A percentile compares a stretch with the other conserved stretches of the same genome.
Evolutionary conservation across 768 basidiomycete species (phyloP).

Genomic region (Suillus hirtellus): DNA sequence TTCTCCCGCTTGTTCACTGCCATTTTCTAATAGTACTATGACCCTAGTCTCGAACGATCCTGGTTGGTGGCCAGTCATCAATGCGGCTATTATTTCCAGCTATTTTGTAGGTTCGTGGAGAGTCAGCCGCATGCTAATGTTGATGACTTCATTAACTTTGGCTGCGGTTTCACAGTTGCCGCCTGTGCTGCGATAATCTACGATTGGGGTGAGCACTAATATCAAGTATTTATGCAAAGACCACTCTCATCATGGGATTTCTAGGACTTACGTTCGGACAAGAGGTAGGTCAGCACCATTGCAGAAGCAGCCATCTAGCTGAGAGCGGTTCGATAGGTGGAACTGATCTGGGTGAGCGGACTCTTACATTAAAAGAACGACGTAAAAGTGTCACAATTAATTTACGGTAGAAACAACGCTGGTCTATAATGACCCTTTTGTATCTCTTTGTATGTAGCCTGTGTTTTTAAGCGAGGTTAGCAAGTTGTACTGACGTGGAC

Average conservation of each 20-base stretch:
- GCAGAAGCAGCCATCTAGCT: neutral
- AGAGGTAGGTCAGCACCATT: neutral
- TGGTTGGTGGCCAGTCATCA: neutral
- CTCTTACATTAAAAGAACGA: neutral
- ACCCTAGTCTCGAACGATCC: neutral
- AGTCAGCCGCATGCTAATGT: neutral
- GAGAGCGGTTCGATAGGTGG: neutral
- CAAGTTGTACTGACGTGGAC: neutral
- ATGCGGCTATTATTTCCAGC: neutral
- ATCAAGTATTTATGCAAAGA: neutral
- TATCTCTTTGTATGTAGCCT: neutral
- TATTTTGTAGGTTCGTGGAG: neutral
- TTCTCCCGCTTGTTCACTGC: neutral
- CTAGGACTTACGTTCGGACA: neutral
- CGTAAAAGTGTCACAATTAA: neutral
- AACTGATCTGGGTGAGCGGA: slow-evolving; percentile 1
- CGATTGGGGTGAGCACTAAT: neutral
- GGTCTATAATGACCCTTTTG: neutral
- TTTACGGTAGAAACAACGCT: neutral
- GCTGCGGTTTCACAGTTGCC: neutral
- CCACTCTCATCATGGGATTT: neutral
- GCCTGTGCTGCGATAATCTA: neutral
- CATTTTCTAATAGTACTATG: neutral
- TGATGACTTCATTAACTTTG: neutral
- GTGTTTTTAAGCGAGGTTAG: neutral